Evolutionary conservation across 306 rosid species (phyloP), one percentile per base, ranked within the genome.

Genomic region (Clitoria ternatea): DNA sequence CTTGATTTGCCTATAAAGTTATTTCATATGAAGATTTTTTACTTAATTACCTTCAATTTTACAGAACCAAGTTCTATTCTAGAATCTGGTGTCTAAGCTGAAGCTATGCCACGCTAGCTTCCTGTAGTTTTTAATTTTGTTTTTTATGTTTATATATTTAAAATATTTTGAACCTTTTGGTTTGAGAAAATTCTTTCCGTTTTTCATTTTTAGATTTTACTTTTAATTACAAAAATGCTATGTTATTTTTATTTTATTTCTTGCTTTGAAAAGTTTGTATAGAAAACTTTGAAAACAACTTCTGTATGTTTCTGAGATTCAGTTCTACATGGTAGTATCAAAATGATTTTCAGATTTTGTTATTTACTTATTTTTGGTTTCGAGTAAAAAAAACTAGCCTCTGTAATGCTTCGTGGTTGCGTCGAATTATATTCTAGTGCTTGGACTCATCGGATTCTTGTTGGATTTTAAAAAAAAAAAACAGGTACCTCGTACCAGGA

Each of bases 401-500:
- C 49, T 20, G 5, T 2, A 20, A 5, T 47, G 2, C 43, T 66
- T 52, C 14, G 0, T 14, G 63, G 65, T 59, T 39, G n/a, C 57
- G 64, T 55, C 6, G 26, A 17, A 11, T 60, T 36, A 5, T 59
- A 19, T 26, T 48, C 17, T 57, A 8, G 1, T 72, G 50, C 36
- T 6, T 1, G 2, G 42, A 39, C 61, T 50, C 40, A 53, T 50
- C 72, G 6, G 2, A 26, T 76, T 68, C 2, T 79, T 64, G 73
- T 81, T 74, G 57, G 77, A 68, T 78, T n/a, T n/a, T n/a, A n/a
- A n/a, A n/a, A n/a, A n/a, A 48, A 55, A 55, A 65, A 43, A 33
- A 57, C 86, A 92, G 98, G 89, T 72, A 17, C 50, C 75, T 40
- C 26, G 69, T 77, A 52, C 71, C 70, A 80, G 87, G 80, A 52